phyloP scores from a whole-genome alignment of 2,329 filamentous ascomycete genomes.

The Thielaviopsis populi region DNA sequence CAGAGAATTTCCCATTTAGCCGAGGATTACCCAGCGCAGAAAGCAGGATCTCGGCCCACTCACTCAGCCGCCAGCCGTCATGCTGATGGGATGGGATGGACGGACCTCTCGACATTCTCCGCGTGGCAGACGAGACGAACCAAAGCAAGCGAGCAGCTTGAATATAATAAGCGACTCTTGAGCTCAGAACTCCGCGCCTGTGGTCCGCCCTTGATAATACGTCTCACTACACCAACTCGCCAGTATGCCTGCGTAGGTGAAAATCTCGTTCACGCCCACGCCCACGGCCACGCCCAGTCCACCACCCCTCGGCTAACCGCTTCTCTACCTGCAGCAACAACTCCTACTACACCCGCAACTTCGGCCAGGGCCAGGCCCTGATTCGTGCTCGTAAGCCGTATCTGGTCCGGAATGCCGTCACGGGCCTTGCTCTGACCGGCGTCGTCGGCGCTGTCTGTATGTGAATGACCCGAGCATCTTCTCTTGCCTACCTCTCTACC shows the following conservation, averaged over 20 bases:
- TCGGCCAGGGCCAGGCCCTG: slow-evolving; percentile 73
- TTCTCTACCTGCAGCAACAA: slow-evolving; percentile 6
- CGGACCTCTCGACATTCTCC: too few species aligned
- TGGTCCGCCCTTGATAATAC: neutral
- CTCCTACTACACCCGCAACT: slow-evolving; percentile 74
- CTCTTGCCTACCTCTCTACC: neutral
- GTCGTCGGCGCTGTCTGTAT: slow-evolving; percentile 79
- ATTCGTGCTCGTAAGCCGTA: slow-evolving; percentile 86
- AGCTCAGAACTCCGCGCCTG: neutral
- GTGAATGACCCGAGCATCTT: slow-evolving; percentile 25
- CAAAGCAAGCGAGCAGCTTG: neutral
- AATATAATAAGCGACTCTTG: too few species aligned
- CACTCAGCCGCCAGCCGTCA: too few species aligned
- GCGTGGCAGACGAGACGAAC: neutral
- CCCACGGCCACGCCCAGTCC: neutral
- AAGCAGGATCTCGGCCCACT: neutral
- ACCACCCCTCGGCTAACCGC: neutral
- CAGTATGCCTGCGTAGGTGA: slow-evolving; percentile 14
- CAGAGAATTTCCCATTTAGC: slow-evolving; percentile 2
- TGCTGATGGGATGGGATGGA: too few species aligned
- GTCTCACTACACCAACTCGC: neutral
- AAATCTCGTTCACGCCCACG: neutral
- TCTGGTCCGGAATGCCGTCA: slow-evolving; percentile 73
- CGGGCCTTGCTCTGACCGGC: slow-evolving; percentile 57
- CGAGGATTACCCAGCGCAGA: neutral